Percentiles rank a stretch among this genome's conserved stretches.
Conservation (phyloP, 2,329 filamentous ascomycete genomes). For the Sporothrix dimorphospora region DNA sequence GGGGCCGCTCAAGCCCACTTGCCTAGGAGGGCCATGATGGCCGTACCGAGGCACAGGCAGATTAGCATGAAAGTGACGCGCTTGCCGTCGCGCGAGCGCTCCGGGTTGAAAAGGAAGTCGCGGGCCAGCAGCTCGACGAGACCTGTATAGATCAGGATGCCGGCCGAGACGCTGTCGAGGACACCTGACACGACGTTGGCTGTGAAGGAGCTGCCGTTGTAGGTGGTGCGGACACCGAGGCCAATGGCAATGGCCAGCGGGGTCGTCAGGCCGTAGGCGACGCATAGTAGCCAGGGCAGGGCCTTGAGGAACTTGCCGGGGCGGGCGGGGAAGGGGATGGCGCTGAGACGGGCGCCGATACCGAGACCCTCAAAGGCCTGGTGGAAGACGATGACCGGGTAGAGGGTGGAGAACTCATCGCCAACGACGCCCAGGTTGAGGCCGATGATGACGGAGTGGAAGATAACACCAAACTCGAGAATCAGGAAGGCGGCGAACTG, state of each 20-base stretch:
- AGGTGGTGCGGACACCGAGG: slow-evolving; percentile 71
- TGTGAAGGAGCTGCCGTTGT: slow-evolving; percentile 56
- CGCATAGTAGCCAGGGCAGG: slow-evolving; percentile 75
- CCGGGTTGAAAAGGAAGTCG: slow-evolving; percentile 92
- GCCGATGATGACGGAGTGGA: slow-evolving; percentile 93
- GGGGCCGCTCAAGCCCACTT: slow-evolving; percentile 71
- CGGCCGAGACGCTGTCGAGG: slow-evolving; percentile 86
- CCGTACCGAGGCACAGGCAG: slow-evolving; percentile 74
- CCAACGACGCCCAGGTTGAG: slow-evolving; percentile 71
- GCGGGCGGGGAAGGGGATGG: slow-evolving; percentile 63
- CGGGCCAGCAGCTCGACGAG: slow-evolving; percentile 95
- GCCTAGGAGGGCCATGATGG: slow-evolving; percentile 79
- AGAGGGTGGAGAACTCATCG: slow-evolving; percentile 60
- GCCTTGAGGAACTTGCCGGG: slow-evolving; percentile 63
- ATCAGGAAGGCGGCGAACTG: slow-evolving; percentile 70
- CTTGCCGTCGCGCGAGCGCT: slow-evolving; percentile 76
- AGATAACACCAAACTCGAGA: slow-evolving; percentile 93
- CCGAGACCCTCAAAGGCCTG: slow-evolving; percentile 95
- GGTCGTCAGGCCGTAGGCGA: slow-evolving; percentile 77
- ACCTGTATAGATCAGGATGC: slow-evolving; percentile 91
- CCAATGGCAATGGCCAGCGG: slow-evolving; percentile 85
- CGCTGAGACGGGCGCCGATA: slow-evolving; percentile 80
- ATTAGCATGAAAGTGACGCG: slow-evolving; percentile 70
- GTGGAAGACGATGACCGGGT: slow-evolving; percentile 78
- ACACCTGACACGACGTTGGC: slow-evolving; percentile 81